These are phyloP conservation scores for Neurospora sublineolata DNA, from an alignment of 495 filamentous ascomycete genomes.

Conservation along the genomic window DNA sequence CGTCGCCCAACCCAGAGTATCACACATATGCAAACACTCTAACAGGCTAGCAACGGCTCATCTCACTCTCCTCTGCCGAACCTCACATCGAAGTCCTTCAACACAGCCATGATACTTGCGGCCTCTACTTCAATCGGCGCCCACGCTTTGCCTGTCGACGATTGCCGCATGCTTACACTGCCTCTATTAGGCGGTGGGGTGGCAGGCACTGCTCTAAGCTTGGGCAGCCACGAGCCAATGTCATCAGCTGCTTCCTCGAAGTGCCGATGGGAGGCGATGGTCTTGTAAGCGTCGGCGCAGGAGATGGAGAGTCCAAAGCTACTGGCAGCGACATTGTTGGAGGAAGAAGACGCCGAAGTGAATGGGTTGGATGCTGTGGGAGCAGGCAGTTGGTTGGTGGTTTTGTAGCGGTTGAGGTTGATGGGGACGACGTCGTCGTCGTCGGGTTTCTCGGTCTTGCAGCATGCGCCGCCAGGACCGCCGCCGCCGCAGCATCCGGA, in stretches of 20 bases:
- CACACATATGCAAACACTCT: background rate
- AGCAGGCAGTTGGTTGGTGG: background rate
- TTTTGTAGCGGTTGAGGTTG: background rate
- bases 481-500: conserved; percentile 19
- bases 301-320: conserved; percentile 33
- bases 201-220: conserved; percentile 49
- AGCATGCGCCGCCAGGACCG: conserved; percentile 42
- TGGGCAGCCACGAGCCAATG: conserved; percentile 62
- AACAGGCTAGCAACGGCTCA: background rate
- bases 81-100: conserved; percentile 71
- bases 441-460: conserved; percentile 14
- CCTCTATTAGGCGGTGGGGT: conserved; percentile 5
- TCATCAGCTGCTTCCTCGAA: conserved; percentile 68
- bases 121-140: conserved; percentile 72
- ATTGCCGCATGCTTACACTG: background rate
- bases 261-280: conserved; percentile 65
- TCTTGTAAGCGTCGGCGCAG: conserved; percentile 75
- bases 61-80: conserved; percentile 42
- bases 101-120: conserved; percentile 73
- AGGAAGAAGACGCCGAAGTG: background rate
- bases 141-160: conserved; percentile 10
- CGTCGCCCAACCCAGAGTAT: background rate
- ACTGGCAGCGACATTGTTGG: background rate
- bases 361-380: background rate
- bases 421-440: background rate